Evolutionary conservation across 2,329 filamentous ascomycete species (phyloP), one percentile per base, ranked within the genome.

Genomic region (Knoxdaviesia capensis): DNA sequence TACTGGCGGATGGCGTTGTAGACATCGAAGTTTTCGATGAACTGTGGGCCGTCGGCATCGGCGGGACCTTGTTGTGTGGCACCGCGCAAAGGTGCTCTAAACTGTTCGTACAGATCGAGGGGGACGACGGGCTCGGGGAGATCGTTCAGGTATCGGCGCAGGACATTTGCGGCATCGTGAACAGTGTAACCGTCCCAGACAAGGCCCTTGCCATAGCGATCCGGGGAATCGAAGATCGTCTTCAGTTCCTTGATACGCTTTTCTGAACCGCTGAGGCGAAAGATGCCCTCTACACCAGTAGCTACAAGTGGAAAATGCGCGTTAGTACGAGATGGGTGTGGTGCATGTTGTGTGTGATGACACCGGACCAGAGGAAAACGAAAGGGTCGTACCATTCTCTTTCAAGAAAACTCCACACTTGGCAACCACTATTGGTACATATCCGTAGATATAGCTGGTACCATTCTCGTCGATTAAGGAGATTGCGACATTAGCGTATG

Each of bases 141-240:
- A 54, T 94, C 84, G 59, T 96, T 96, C 47, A 98, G 76, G 57
- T 98, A 98, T 51, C 90, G 77, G 47, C 90, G 79, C 38, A 98
- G 71, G 46, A 98, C 88, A 55, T 96, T 98, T 52, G 90, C 87
- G 30, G 90, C 90, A 68, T 98, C 90, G 59, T 98, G 90, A 36
- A 98, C 90, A 1, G 90, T 98, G 58, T 94, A 98, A 39, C 90
- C 90, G 39, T 85, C 81, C 90, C 90, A 98, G 52, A 94, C 83
- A 30, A 98, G 69, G 10, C 90, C 90, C 61, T 98, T 98, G 43
- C 90, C 90, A 57, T 94, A 98, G 52, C 87, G 74, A 53, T 93
- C 85, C 36, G 90, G 90, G 0, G 88, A 93, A 59, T 96, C 84
- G 59, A 98, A 98, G 3, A 85, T 73, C 31, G 71, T 75, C 59